Evolutionary conservation across 164 flowering plant genomes (phyloP).

Genomic region (Stephania japonica): DNA sequence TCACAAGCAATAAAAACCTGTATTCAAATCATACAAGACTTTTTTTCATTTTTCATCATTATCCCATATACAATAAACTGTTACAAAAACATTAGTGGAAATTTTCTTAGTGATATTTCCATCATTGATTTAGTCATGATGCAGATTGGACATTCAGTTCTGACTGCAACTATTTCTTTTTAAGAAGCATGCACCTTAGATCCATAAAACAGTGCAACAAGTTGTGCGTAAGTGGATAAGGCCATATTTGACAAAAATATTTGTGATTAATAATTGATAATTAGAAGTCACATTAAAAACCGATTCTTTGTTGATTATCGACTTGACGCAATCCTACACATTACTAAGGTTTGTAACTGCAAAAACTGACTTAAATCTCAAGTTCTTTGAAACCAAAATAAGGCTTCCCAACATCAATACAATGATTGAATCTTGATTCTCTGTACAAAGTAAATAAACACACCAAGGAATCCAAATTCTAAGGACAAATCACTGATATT

Average conservation of each 20-base stretch:
- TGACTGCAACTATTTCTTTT: not conserved
- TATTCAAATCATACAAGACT: constrained; percentile 3
- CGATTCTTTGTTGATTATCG: not conserved
- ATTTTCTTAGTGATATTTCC: not conserved
- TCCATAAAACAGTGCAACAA: not conserved
- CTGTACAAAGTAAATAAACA: not conserved
- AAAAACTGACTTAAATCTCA: not conserved
- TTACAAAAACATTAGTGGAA: not conserved
- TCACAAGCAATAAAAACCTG: constrained; percentile 98
- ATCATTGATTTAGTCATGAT: not conserved
- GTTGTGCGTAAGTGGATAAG: not conserved
- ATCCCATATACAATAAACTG: not conserved
- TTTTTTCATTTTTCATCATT: not conserved
- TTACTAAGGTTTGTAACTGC: not conserved
- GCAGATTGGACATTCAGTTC: not conserved
- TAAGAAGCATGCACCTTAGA: not conserved
- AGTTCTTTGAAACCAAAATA: not conserved
- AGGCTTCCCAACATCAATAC: too few relatives aligned
- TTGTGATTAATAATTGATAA: too few relatives aligned
- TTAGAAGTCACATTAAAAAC: not conserved
- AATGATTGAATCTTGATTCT: too few relatives aligned
- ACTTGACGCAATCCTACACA: not conserved
- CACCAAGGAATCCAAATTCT: not conserved
- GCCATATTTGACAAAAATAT: not conserved
- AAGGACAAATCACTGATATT: not conserved